Evolutionary conservation across 305 asterid species (phyloP).

Genomic region (Fraxinus greggii): DNA sequence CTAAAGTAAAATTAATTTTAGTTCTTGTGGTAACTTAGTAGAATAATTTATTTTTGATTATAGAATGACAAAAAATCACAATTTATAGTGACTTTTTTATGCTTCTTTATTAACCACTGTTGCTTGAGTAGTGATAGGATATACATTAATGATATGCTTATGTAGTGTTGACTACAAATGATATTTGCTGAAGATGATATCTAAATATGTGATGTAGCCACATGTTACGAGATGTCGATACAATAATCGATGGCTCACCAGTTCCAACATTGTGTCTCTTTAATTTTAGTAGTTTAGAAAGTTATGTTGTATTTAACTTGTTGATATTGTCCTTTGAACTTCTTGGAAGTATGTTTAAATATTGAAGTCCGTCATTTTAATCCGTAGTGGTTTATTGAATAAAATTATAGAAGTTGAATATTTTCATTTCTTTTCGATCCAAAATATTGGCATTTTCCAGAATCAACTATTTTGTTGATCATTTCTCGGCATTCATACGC

Average conservation of each 20-base stretch:
- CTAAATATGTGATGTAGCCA: background rate
- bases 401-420: conserved; percentile 2
- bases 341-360: background rate
- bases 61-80: background rate
- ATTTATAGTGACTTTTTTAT: background rate
- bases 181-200: background rate
- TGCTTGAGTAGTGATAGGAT: background rate
- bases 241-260: background rate
- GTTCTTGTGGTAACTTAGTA: background rate
- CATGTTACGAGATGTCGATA: background rate
- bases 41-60: background rate
- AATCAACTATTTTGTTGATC: background rate
- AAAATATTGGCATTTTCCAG: background rate
- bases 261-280: background rate
- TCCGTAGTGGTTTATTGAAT: background rate
- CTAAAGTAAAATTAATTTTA: background rate
- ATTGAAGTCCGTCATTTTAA: background rate
- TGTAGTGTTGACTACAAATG: background rate
- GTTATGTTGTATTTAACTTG: background rate
- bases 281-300: background rate
- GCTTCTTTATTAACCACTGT: conserved; percentile 8
- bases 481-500: background rate
- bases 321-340: background rate
- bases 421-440: background rate
- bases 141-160: background rate